Percentiles rank a stretch among this genome's conserved stretches.
phyloP scores from a whole-genome alignment of 441 rosid genomes.

The Melastoma candidum region DNA sequence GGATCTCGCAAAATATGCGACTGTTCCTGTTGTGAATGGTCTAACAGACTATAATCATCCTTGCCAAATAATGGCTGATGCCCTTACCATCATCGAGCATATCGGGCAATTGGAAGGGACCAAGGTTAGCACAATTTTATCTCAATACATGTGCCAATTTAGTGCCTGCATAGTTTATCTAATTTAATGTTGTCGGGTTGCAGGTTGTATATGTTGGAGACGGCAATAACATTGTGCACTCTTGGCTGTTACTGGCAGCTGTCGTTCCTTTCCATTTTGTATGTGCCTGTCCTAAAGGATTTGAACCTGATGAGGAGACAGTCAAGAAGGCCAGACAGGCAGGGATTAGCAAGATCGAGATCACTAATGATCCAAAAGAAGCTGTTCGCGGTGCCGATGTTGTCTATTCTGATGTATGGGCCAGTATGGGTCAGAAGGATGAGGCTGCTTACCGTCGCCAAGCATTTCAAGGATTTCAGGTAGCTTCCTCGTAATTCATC shows the following conservation, averaged over 20 bases:
- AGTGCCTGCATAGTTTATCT: neutral
- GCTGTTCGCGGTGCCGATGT: conserved; percentile 93
- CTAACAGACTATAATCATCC: conserved; percentile 94
- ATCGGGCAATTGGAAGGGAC: conserved; percentile 78
- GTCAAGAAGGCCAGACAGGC: conserved; percentile 63
- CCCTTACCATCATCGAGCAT: conserved; percentile 92
- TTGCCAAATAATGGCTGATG: conserved; percentile 98
- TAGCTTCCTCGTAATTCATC: conserved; percentile 8
- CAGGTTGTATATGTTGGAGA: conserved; percentile 98
- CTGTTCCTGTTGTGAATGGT: conserved; percentile 85
- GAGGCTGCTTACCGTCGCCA: conserved; percentile 83
- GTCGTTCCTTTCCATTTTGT: conserved; percentile 91
- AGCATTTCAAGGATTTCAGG: conserved; percentile 97
- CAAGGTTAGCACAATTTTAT: conserved; percentile 42
- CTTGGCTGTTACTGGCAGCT: conserved; percentile 85
- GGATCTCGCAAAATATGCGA: conserved; percentile 78
- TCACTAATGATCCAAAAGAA: conserved; percentile 76
- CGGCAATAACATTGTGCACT: conserved; percentile 95
- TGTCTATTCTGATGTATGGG: conserved; percentile 98
- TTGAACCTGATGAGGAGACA: conserved; percentile 79
- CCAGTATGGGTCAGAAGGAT: conserved; percentile 99
- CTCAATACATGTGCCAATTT: conserved; percentile 3
- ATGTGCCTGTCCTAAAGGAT: conserved; percentile 89
- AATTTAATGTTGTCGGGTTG: conserved; percentile 5
- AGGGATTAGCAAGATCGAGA: conserved; percentile 91